phyloP scores from a whole-genome alignment of 306 rosid genomes.

The Fagus sylvatica region DNA sequence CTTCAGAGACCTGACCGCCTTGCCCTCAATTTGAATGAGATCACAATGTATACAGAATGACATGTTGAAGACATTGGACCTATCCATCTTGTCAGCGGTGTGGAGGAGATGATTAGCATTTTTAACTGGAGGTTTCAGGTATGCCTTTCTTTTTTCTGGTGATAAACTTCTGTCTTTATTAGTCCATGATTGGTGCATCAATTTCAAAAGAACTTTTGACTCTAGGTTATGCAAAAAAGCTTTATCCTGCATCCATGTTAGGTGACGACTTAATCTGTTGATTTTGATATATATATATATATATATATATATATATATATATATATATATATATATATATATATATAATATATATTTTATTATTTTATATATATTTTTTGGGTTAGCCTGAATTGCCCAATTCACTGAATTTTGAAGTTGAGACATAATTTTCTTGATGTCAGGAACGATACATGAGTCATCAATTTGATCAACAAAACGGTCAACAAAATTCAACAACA shows the following conservation, averaged over 20 bases:
- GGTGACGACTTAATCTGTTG: background rate
- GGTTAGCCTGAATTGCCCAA: background rate
- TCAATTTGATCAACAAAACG: background rate
- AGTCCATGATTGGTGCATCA: background rate
- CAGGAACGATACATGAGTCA: background rate
- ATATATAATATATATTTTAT: background rate
- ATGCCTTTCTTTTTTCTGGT: slow-evolving; percentile 20
- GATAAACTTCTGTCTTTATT: background rate
- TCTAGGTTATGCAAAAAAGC: background rate
- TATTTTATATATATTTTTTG: no score
- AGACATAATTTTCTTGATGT: background rate
- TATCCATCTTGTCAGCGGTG: slow-evolving; percentile 68
- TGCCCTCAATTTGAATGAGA: slow-evolving; percentile 71
- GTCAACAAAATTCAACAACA: background rate
- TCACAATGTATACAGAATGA: slow-evolving; percentile 62
- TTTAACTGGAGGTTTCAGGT: slow-evolving; percentile 74
- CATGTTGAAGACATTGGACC: slow-evolving; percentile 63
- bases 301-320: no score
- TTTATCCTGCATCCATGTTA: background rate
- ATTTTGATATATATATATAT: no score
- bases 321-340: no score
- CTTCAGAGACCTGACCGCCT: slow-evolving; percentile 88
- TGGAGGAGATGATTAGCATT: slow-evolving; percentile 75
- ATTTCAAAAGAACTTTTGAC: background rate
- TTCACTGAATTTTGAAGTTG: background rate